Percentiles rank a stretch among this genome's conserved stretches.
Evolutionary conservation across 2,329 filamentous ascomycete species (phyloP).

Genomic region (Biscogniauxia mediterranea): DNA sequence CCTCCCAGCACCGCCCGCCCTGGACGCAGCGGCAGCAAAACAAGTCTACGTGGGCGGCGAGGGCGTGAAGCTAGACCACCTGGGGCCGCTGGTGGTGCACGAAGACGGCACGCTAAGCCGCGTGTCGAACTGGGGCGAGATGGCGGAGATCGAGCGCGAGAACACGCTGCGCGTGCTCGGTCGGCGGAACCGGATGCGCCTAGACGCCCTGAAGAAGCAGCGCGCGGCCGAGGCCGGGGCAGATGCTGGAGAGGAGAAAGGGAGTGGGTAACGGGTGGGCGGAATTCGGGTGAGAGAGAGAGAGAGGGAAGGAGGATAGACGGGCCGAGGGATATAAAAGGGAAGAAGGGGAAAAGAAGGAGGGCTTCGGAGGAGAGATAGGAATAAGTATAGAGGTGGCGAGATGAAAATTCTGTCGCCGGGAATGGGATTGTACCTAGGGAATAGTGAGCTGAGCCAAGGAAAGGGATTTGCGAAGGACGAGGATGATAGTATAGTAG

Average conservation of each 20-base stretch:
- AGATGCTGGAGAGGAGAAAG: constrained; percentile 12
- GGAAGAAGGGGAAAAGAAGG: no score
- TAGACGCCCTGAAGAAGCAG: constrained; percentile 51
- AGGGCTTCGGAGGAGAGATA: no score
- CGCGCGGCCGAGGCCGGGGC: constrained; percentile 25
- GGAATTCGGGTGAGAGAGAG: not conserved
- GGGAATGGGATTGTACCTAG: no score
- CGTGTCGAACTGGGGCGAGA: constrained; percentile 70
- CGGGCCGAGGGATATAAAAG: no score
- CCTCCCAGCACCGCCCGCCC: constrained; percentile 19
- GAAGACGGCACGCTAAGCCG: constrained; percentile 68
- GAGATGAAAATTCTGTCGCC: no score
- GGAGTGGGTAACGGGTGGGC: constrained; percentile 5
- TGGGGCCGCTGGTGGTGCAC: constrained; percentile 74
- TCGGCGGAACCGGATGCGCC: constrained; percentile 64
- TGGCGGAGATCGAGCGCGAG: constrained; percentile 65
- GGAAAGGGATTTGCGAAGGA: no score
- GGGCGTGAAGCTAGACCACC: constrained; percentile 59
- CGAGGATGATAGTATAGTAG: no score
- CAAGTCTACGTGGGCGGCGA: constrained; percentile 36
- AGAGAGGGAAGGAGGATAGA: no score
- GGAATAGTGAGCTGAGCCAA: no score
- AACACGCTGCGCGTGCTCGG: constrained; percentile 66
- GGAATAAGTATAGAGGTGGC: no score
- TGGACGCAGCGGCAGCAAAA: constrained; percentile 11